A percentile compares a stretch with the other conserved stretches of the same genome.
phyloP scores from a whole-genome alignment of 192 early-diverging fungal species.

The Podila minutissima region DNA sequence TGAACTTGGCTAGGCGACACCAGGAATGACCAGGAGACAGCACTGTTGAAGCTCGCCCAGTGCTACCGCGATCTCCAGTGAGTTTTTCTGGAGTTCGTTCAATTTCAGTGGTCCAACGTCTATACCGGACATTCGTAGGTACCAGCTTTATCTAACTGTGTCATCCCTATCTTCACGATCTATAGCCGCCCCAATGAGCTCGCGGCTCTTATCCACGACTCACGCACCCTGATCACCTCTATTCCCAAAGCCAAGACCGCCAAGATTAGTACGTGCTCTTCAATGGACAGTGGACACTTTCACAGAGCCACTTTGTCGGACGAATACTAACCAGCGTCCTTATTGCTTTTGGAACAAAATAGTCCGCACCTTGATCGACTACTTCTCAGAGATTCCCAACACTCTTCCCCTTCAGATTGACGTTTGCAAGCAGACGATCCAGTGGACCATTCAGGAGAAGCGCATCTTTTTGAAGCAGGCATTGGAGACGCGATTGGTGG shows the following conservation, averaged over 20 bases:
- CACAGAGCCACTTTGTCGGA: not conserved
- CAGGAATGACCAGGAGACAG: slow-evolving; percentile 70
- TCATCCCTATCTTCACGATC: not conserved
- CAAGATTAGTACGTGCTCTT: slow-evolving; percentile 77
- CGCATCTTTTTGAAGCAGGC: slow-evolving; percentile 95
- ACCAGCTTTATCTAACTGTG: not conserved
- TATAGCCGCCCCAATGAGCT: slow-evolving; percentile 80
- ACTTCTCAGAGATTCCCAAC: slow-evolving; percentile 88
- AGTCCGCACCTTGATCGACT: slow-evolving; percentile 87
- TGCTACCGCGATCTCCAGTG: slow-evolving; percentile 77
- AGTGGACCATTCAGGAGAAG: slow-evolving; percentile 93
- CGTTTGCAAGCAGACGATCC: slow-evolving; percentile 93
- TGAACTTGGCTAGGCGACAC: slow-evolving; percentile 36
- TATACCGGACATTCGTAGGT: no score
- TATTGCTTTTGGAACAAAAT: slow-evolving; percentile 5
- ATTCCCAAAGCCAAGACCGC: slow-evolving; percentile 97
- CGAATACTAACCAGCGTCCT: not conserved
- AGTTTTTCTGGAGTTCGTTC: not conserved
- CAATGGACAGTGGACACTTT: not conserved
- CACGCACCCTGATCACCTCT: slow-evolving; percentile 79
- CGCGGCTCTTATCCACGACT: slow-evolving; percentile 82
- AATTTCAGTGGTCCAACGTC: no score
- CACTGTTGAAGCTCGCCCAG: slow-evolving; percentile 78
- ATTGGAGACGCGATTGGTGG: slow-evolving; percentile 91
- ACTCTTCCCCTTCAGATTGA: slow-evolving; percentile 90